phyloP scores from a whole-genome alignment of 805 yeast species.

The Debaryomyces maramus region DNA sequence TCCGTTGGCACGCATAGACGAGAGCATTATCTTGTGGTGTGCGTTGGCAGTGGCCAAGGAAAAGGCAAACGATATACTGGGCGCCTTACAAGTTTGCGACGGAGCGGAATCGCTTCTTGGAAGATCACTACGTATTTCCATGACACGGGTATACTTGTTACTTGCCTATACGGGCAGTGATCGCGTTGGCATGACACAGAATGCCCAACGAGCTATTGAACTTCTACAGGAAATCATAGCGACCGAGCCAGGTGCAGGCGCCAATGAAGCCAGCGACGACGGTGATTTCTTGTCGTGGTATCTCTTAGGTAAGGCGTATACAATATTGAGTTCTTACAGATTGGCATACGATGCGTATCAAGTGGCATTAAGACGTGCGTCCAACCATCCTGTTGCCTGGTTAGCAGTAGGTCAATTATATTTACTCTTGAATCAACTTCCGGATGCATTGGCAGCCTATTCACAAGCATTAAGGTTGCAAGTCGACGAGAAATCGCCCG shows the following conservation, averaged over 20 bases:
- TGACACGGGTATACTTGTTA: conserved; percentile 51
- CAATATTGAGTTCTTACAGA: conserved; percentile 45
- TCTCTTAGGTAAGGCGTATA: conserved; percentile 53
- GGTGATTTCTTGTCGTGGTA: conserved; percentile 62
- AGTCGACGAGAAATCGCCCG: conserved; percentile 45
- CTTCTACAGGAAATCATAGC: conserved; percentile 34
- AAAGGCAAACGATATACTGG: conserved; percentile 48
- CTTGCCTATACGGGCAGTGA: conserved; percentile 18
- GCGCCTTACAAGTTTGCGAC: conserved; percentile 52
- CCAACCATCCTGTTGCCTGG: conserved; percentile 62
- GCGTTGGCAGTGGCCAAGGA: conserved; percentile 53
- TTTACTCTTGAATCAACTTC: conserved; percentile 56
- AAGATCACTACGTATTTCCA: conserved; percentile 41
- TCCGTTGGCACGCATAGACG: conserved; percentile 43
- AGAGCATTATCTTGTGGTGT: conserved; percentile 53
- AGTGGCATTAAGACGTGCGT: conserved; percentile 52
- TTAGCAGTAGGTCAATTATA: conserved; percentile 63
- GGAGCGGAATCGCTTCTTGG: conserved; percentile 48
- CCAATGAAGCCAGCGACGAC: conserved; percentile 20
- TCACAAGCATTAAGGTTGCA: conserved; percentile 61
- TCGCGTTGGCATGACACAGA: conserved; percentile 7
- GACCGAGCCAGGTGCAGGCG: conserved; percentile 19
- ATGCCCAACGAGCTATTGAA: conserved; percentile 36
- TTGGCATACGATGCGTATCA: conserved; percentile 58
- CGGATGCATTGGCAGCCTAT: conserved; percentile 67